Conservation (phyloP, 768 basidiomycete species). For the Gloeostereum incarnatum region DNA sequence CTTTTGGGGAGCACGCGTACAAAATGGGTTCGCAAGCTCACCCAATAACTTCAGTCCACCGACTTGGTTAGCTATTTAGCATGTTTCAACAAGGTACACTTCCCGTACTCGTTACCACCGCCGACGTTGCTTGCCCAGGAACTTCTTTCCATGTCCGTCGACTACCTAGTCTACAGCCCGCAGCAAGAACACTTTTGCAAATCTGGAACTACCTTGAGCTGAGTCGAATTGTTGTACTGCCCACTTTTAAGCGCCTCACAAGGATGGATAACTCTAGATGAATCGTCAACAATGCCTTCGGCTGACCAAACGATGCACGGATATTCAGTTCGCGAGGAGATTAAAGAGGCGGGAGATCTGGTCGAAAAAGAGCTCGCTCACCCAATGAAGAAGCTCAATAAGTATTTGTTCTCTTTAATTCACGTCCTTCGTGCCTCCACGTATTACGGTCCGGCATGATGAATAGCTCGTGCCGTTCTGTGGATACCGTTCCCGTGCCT, state of each 20-base stretch:
- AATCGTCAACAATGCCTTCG: slow-evolving; percentile 63
- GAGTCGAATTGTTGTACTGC: slow-evolving; percentile 30
- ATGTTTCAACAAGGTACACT: slow-evolving; percentile 23
- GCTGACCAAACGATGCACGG: slow-evolving; percentile 65
- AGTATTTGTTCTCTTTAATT: slow-evolving; percentile 21
- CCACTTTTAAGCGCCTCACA: neutral
- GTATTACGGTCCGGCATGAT: too few relatives aligned
- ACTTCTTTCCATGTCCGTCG: slow-evolving; percentile 21
- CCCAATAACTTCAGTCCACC: neutral
- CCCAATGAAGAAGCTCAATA: slow-evolving; percentile 42
- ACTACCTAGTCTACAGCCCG: slow-evolving; percentile 38
- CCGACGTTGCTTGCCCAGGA: slow-evolving; percentile 33
- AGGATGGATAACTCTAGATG: slow-evolving; percentile 35
- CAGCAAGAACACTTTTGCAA: slow-evolving; percentile 33
- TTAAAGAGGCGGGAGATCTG: slow-evolving; percentile 44
- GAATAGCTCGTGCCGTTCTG: too few relatives aligned
- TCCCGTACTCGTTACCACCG: slow-evolving; percentile 22
- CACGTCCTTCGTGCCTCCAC: neutral
- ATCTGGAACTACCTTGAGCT: slow-evolving; percentile 54
- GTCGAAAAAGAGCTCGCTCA: slow-evolving; percentile 38
- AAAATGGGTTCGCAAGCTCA: too few relatives aligned
- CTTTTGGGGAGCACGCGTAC: too few relatives aligned
- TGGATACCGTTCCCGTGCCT: too few relatives aligned
- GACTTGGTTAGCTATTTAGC: slow-evolving; percentile 12
- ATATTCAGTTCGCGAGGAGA: slow-evolving; percentile 54